Evolutionary conservation across 345 rosid genomes (phyloP).

Genomic region (Linum tenue): DNA sequence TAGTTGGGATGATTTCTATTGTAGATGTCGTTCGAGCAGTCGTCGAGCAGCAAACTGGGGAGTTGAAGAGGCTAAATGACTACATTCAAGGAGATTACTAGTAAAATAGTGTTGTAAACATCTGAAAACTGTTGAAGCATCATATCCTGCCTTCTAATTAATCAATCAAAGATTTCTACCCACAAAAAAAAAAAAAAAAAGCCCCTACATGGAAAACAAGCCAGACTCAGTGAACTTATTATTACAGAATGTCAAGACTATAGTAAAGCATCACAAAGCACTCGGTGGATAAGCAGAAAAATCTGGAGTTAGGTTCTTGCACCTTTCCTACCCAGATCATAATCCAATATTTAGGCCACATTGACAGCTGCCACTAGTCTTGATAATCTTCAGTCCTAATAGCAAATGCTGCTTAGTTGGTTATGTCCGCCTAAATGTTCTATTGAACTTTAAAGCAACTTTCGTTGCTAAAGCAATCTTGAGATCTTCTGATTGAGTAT

Average conservation of each 20-base stretch:
- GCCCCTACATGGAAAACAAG: not conserved
- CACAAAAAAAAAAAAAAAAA: too few species aligned
- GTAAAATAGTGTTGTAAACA: slow-evolving; percentile 13
- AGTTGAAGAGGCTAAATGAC: slow-evolving; percentile 63
- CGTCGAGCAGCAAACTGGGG: slow-evolving; percentile 78
- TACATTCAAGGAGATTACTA: slow-evolving; percentile 76
- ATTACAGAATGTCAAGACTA: not conserved
- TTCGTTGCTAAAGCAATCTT: slow-evolving; percentile 23
- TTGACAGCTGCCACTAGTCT: too few species aligned
- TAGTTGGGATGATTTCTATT: slow-evolving; percentile 76
- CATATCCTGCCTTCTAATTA: not conserved
- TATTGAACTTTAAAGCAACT: slow-evolving; percentile 16
- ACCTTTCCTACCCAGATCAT: too few species aligned
- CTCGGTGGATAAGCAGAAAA: too few species aligned
- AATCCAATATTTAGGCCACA: too few species aligned
- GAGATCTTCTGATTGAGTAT: slow-evolving; percentile 30
- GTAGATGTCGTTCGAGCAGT: slow-evolving; percentile 71
- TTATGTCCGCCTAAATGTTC: slow-evolving; percentile 2
- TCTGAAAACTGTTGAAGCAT: not conserved
- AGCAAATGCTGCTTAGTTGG: not conserved
- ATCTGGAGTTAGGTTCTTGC: too few species aligned
- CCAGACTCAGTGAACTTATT: not conserved
- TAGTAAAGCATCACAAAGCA: not conserved
- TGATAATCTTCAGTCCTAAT: too few species aligned
- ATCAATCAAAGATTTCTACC: too few species aligned